Percentiles rank a stretch among this genome's conserved stretches.
These are phyloP conservation scores for Lenzites betulinus DNA, from an alignment of 768 basidiomycete species.

Conservation along the genomic window DNA sequence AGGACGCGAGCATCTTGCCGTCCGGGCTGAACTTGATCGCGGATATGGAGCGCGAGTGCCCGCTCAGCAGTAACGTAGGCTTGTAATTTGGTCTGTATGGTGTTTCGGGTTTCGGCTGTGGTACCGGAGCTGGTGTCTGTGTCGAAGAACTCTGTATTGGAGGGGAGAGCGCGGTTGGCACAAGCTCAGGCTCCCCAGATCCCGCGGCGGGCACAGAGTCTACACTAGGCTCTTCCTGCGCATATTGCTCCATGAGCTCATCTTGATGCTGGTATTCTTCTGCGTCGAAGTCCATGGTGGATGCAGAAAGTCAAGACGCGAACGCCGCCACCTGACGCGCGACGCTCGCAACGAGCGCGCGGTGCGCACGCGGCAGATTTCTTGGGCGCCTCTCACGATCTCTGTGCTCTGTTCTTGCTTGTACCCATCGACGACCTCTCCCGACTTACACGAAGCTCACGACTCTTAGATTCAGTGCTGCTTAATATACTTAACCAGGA, in stretches of 20 bases:
- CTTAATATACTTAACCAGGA: too few species aligned
- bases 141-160: constrained; percentile 13
- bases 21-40: constrained; percentile 89
- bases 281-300: constrained; percentile 20
- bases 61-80: constrained; percentile 64
- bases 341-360: background rate
- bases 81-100: constrained; percentile 42
- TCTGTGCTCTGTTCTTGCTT: background rate
- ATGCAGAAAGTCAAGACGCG: background rate
- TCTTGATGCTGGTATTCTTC: constrained; percentile 9
- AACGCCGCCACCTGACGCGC: background rate
- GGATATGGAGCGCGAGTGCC: constrained; percentile 83
- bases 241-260: background rate
- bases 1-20: constrained; percentile 79
- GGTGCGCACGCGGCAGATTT: constrained; percentile 15
- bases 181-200: background rate
- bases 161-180: constrained; percentile 15
- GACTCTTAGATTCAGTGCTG: background rate
- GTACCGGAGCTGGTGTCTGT: constrained; percentile 12
- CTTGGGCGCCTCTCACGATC: constrained; percentile 8
- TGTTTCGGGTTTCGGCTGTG: constrained; percentile 3
- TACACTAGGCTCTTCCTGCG: background rate
- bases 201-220: background rate
- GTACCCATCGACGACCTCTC: background rate
- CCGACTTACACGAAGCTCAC: background rate